Evolutionary conservation across 805 yeast species (phyloP).

Genomic region (Pichia gijzeniarum): DNA sequence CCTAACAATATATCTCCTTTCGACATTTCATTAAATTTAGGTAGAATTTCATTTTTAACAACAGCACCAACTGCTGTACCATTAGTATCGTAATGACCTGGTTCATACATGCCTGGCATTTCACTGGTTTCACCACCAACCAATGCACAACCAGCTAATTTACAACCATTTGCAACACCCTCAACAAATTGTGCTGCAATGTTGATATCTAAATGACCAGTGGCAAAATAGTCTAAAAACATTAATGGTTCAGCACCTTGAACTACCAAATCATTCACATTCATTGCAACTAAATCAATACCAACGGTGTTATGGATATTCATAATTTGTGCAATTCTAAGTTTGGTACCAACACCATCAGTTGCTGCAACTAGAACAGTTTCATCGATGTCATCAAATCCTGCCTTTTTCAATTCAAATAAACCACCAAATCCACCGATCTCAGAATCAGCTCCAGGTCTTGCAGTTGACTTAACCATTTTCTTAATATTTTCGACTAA

Average conservation of each 20-base stretch:
- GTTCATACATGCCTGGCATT: constrained; percentile 98
- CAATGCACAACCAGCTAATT: constrained; percentile 90
- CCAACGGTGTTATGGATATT: constrained; percentile 96
- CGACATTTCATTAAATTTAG: constrained; percentile 59
- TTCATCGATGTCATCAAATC: constrained; percentile 65
- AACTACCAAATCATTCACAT: constrained; percentile 93
- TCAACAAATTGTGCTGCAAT: constrained; percentile 83
- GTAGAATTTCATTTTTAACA: constrained; percentile 63
- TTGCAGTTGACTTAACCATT: constrained; percentile 83
- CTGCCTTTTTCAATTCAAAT: constrained; percentile 84
- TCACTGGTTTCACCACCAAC: constrained; percentile 99
- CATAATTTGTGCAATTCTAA: constrained; percentile 87
- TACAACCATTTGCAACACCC: constrained; percentile 97
- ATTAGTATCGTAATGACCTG: constrained; percentile 94
- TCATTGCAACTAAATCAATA: constrained; percentile 97
- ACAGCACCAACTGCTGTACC: constrained; percentile 99
- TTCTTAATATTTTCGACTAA: constrained; percentile 87
- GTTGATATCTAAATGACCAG: constrained; percentile 79
- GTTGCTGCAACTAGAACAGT: constrained; percentile 94
- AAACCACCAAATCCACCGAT: constrained; percentile 99
- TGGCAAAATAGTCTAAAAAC: constrained; percentile 94
- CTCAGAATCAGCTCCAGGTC: constrained; percentile 96
- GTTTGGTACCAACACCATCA: constrained; percentile 98
- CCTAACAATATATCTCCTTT: constrained; percentile 84
- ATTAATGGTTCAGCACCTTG: constrained; percentile 98